A percentile compares a stretch with the other conserved stretches of the same genome.
Evolutionary conservation across 441 rosid genomes (phyloP).

Genomic region (Populus hybrid): DNA sequence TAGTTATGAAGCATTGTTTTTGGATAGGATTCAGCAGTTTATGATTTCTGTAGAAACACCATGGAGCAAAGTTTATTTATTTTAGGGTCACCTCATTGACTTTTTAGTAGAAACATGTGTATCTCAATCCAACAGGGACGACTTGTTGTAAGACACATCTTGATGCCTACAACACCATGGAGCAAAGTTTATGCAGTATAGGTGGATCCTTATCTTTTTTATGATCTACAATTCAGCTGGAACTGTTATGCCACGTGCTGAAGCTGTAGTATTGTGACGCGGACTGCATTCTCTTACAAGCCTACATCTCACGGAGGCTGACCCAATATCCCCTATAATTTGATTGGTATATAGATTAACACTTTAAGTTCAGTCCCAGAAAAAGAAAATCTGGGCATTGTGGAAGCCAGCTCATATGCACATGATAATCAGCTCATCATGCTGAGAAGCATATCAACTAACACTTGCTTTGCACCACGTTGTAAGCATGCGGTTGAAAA

Average conservation of each 20-base stretch:
- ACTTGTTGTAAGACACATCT: neutral
- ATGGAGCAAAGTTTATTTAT: neutral
- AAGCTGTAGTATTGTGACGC: neutral
- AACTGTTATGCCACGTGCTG: neutral
- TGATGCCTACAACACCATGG: neutral
- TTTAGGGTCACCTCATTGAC: neutral
- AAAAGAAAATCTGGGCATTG: conserved; percentile 5
- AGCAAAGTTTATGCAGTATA: neutral
- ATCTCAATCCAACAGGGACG: neutral
- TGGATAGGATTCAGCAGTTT: neutral
- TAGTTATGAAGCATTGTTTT: neutral
- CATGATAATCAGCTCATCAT: conserved; percentile 27
- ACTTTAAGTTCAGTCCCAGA: conserved; percentile 11
- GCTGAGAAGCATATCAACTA: conserved; percentile 12
- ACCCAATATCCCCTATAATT: neutral
- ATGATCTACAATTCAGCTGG: neutral
- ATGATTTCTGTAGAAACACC: neutral
- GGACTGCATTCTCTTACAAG: neutral
- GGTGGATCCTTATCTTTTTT: neutral
- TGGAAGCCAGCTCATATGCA: conserved; percentile 31
- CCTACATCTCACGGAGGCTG: neutral
- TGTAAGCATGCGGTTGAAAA: conserved; percentile 5
- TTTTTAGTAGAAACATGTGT: neutral
- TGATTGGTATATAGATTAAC: conserved; percentile 13
- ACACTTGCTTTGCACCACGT: conserved; percentile 20